phyloP scores from a whole-genome alignment of 1,284 basidiomycete species.

The Ustilago vetiveriae region DNA sequence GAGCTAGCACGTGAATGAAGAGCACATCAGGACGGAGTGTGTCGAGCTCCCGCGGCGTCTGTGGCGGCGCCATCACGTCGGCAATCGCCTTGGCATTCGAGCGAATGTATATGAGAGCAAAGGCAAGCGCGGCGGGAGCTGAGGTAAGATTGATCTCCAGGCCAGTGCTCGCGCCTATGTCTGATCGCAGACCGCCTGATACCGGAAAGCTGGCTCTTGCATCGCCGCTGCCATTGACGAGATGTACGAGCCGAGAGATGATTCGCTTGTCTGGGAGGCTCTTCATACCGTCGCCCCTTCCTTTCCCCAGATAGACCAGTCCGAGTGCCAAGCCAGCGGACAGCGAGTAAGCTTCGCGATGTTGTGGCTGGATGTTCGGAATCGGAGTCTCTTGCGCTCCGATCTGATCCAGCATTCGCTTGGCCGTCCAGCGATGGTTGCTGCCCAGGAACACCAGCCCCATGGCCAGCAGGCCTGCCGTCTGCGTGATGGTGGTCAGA shows the following conservation, averaged over 20 bases:
- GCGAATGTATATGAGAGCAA: slow-evolving; percentile 90
- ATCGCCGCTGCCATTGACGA: slow-evolving; percentile 32
- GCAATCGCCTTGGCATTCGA: slow-evolving; percentile 85
- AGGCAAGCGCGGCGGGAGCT: slow-evolving; percentile 85
- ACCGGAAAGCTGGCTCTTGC: background rate
- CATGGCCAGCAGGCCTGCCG: slow-evolving; percentile 85
- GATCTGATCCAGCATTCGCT: slow-evolving; percentile 86
- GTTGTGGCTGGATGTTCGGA: slow-evolving; percentile 71
- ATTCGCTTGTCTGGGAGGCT: slow-evolving; percentile 53
- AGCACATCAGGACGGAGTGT: slow-evolving; percentile 87
- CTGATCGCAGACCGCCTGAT: slow-evolving; percentile 1
- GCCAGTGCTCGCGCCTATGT: background rate
- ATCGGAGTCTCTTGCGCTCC: slow-evolving; percentile 79
- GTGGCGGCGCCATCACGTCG: slow-evolving; percentile 82
- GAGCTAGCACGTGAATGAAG: slow-evolving; percentile 80
- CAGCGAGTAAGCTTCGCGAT: slow-evolving; percentile 87
- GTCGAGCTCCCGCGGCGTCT: slow-evolving; percentile 80
- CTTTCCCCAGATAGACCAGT: slow-evolving; percentile 89
- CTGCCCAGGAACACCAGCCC: slow-evolving; percentile 90
- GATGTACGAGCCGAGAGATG: slow-evolving; percentile 44
- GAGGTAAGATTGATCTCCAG: slow-evolving; percentile 67
- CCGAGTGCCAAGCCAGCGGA: slow-evolving; percentile 89
- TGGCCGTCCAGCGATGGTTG: slow-evolving; percentile 87
- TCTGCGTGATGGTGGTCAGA: slow-evolving; percentile 86
- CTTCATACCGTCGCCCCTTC: slow-evolving; percentile 49